Percentiles rank a stretch among this genome's conserved stretches.
These are phyloP conservation scores for Teunomyces tritomae DNA, from an alignment of 805 yeast genomes.

Conservation along the genomic window DNA sequence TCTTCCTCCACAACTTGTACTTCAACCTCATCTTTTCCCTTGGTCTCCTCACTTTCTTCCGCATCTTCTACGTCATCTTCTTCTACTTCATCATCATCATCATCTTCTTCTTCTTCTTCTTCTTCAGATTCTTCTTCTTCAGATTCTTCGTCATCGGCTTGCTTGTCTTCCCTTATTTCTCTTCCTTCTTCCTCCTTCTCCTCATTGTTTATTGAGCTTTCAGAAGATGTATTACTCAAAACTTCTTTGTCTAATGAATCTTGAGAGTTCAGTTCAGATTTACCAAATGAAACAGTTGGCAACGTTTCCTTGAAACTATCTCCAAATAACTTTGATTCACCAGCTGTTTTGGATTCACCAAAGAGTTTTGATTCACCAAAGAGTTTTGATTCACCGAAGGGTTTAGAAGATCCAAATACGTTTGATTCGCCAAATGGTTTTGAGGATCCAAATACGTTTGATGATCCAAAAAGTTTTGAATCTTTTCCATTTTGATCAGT, in stretches of 20 bases:
- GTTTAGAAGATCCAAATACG: no score
- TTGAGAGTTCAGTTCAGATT: neutral
- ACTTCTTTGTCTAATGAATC: neutral
- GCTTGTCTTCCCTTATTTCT: no score
- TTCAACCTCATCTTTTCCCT: conserved; percentile 5
- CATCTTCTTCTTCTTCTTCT: conserved; percentile 7
- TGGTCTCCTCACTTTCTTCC: neutral
- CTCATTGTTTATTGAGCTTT: neutral
- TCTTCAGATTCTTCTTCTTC: conserved; percentile 4
- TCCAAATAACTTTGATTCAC: neutral
- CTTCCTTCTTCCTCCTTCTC: conserved; percentile 1
- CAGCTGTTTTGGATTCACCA: neutral
- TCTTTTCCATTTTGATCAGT: neutral
- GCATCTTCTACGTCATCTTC: no score
- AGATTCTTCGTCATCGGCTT: neutral
- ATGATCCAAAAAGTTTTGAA: neutral
- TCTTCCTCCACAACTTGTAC: conserved; percentile 3
- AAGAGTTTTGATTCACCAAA: no score
- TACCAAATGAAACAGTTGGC: neutral
- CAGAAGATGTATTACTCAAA: neutral
- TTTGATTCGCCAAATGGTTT: no score
- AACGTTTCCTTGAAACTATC: neutral
- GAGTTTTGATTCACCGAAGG: neutral
- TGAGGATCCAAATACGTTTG: no score
- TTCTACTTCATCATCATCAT: conserved; percentile 2